Conservation (phyloP, 768 basidiomycete species). For the Mycena indigotica region DNA sequence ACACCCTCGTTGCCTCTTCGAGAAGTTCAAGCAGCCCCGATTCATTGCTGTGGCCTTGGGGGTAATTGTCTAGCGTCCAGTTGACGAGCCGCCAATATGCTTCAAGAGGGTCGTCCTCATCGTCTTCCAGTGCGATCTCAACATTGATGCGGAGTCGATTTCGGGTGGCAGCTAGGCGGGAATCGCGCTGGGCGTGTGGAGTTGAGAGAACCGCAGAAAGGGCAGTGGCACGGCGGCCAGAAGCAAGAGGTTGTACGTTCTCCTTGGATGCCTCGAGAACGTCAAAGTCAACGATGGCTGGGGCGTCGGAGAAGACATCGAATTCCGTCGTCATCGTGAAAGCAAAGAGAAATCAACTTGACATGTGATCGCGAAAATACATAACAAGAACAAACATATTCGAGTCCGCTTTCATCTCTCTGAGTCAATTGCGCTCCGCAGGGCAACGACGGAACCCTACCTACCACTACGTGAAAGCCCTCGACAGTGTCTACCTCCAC, state of each 20-base stretch:
- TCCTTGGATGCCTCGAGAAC: conserved; percentile 83
- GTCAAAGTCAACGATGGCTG: conserved; percentile 74
- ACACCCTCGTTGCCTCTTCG: conserved; percentile 86
- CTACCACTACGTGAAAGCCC: no score
- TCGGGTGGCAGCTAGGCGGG: conserved; percentile 64
- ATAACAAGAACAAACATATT: not conserved
- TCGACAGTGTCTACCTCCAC: no score
- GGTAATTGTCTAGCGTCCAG: conserved; percentile 94
- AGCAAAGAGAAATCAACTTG: conserved; percentile 11
- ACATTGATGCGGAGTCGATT: conserved; percentile 72
- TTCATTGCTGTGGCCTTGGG: conserved; percentile 86
- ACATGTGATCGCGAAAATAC: not conserved
- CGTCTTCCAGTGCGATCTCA: conserved; percentile 76
- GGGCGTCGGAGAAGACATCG: conserved; percentile 45
- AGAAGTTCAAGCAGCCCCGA: conserved; percentile 90
- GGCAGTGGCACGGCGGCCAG: conserved; percentile 77
- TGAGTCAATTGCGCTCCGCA: no score
- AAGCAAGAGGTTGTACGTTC: conserved; percentile 81
- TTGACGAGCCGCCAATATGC: conserved; percentile 84
- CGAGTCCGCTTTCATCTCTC: no score
- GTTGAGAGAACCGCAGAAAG: conserved; percentile 74
- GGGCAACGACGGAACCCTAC: no score
- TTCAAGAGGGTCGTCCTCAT: conserved; percentile 81
- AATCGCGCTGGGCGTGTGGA: conserved; percentile 75
- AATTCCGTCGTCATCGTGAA: conserved; percentile 32